Base-by-base conservation (phyloP, 106 monocot species). In the Triglochin maritima region DNA sequence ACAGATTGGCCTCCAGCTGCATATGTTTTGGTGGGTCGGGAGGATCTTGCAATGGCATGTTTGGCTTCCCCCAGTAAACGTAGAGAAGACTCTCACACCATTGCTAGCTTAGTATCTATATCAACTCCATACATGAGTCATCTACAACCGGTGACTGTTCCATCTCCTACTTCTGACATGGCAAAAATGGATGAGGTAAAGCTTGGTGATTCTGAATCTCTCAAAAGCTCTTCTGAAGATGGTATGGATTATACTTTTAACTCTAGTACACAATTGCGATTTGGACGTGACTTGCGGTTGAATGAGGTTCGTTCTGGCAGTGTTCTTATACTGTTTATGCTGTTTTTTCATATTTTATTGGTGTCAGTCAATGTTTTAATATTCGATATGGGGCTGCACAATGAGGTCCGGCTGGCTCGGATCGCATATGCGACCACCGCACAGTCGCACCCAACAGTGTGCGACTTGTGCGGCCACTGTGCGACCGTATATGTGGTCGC, bases 171-270 rank as follows among this genome's bases (percentile, higher is more conserved):
- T 49, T 79, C 78, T 73, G 81, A 88, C 47, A 47, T 62, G 50
- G 44, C 68, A 66, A 68, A 55, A 74, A 57, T 57, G 46, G 87
- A 81, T 69, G 29, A 49, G 63, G 67, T 66, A 46, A 85, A 85
- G 43, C 48, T 73, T 55, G 90, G 84, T 66, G 83, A 90, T 53
- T 15, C 66, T 44, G 90, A 86, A 56, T 67, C 71, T 7, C 17
- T 74, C 48, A 55, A 72, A 63, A 82, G 68, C 73, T 70, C 78
- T 47, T 60, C 72, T 16, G 90, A 85, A 73, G 95, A 96, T 90
- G 95, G 95, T 47, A 96, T 90, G 95, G 95, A 91, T 13, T 87
- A 96, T 57, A 84, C 91, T 49, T 82, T 90, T 66, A 88, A 81
- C 65, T 91, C 85, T 43, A 79, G 76, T 66, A 86, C 85, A 16